Percentiles rank a stretch among this genome's conserved stretches.
phyloP scores from a whole-genome alignment of 441 rosid genomes.

The Erodium trifolium region DNA sequence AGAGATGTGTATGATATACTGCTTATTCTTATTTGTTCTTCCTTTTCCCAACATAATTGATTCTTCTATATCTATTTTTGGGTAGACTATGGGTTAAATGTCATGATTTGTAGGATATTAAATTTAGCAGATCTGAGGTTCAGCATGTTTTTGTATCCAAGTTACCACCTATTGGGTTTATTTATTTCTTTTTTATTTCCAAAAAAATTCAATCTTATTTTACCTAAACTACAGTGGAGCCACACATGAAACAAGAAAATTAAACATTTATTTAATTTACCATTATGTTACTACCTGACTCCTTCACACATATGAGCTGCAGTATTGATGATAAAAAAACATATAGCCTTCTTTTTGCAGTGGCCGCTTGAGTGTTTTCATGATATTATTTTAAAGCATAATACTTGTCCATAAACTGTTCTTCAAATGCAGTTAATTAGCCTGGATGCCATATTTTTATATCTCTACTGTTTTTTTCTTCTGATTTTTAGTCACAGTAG shows the following conservation, averaged over 20 bases:
- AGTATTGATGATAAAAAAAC: background rate
- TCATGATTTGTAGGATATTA: background rate
- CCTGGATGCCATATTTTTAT: background rate
- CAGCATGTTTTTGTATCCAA: background rate
- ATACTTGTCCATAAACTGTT: constrained; percentile 4
- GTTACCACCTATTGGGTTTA: background rate
- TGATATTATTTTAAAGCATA: background rate
- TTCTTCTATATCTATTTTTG: background rate
- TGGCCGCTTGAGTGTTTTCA: background rate
- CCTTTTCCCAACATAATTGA: background rate
- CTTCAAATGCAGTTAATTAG: constrained; percentile 1
- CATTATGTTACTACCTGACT: constrained; percentile 1
- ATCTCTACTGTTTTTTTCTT: background rate
- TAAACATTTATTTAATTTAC: constrained; percentile 10
- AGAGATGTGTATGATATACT: background rate
- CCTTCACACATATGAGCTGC: background rate
- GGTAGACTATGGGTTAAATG: background rate
- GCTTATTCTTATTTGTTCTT: background rate
- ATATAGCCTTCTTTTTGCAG: constrained; percentile 4
- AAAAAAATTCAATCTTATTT: background rate
- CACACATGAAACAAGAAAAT: background rate
- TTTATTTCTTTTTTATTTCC: background rate
- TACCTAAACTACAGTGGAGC: constrained; percentile 2
- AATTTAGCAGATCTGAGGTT: constrained; percentile 4
- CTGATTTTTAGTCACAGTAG: background rate